These are phyloP conservation scores for Phyllosticta citriasiana DNA, from an alignment of 2,329 filamentous ascomycete genomes.

Conservation along the genomic window DNA sequence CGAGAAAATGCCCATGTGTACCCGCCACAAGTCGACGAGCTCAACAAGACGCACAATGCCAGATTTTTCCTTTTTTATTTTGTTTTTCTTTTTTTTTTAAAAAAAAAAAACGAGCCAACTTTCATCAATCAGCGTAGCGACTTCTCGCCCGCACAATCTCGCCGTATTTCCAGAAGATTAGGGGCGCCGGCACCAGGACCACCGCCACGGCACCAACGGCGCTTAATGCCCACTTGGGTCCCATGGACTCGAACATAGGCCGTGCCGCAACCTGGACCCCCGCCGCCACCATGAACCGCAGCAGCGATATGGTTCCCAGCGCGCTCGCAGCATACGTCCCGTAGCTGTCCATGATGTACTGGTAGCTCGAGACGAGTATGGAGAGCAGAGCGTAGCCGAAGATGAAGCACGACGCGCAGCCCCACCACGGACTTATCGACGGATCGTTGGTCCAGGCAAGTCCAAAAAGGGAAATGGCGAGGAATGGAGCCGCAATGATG, in stretches of 20 bases:
- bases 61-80: no score
- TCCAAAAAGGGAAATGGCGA: conserved; percentile 42
- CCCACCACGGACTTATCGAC: conserved; percentile 35
- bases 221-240: conserved; percentile 35
- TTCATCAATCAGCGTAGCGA: conserved; percentile 1
- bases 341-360: conserved; percentile 32
- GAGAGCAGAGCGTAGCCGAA: conserved; percentile 34
- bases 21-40: neutral
- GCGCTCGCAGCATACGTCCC: conserved; percentile 32
- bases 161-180: conserved; percentile 28
- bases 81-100: no score
- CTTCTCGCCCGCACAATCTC: conserved; percentile 6
- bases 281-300: conserved; percentile 26
- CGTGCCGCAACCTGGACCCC: conserved; percentile 31
- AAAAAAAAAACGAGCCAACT: neutral
- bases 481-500: conserved; percentile 32
- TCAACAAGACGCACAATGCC: neutral
- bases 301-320: conserved; percentile 26
- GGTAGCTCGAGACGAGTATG: conserved; percentile 32
- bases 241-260: conserved; percentile 31
- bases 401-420: conserved; percentile 7
- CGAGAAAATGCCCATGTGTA: neutral
- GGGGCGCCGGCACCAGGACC: conserved; percentile 24
- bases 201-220: conserved; percentile 27
- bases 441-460: conserved; percentile 39